phyloP scores from a whole-genome alignment of 129 eudicot genomes.

The Pittosporum tobira region DNA sequence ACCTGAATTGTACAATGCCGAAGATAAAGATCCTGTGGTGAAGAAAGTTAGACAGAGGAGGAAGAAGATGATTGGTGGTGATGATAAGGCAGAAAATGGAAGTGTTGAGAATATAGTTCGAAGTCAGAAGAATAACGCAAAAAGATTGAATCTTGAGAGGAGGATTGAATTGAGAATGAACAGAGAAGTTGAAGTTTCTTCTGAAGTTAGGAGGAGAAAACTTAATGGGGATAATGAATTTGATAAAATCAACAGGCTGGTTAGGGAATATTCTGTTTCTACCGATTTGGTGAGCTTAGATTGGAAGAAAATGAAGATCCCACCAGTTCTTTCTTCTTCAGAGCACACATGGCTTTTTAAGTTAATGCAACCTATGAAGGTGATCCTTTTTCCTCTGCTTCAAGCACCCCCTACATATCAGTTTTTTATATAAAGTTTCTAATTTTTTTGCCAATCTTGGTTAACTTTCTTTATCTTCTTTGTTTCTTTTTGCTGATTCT shows the following conservation, averaged over 20 bases:
- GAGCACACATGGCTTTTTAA: slow-evolving; percentile 78
- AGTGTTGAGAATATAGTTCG: slow-evolving; percentile 39
- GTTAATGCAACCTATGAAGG: slow-evolving; percentile 89
- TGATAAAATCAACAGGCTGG: slow-evolving; percentile 56
- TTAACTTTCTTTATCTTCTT: background rate
- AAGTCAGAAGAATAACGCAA: slow-evolving; percentile 35
- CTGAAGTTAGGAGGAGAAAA: slow-evolving; percentile 35
- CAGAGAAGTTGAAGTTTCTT: slow-evolving; percentile 33
- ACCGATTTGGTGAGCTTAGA: slow-evolving; percentile 62
- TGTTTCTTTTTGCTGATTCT: slow-evolving; percentile 3
- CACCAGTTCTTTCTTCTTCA: slow-evolving; percentile 88
- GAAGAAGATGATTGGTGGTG: slow-evolving; percentile 38
- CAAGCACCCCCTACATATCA: background rate
- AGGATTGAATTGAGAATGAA: slow-evolving; percentile 57
- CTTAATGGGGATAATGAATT: slow-evolving; percentile 31
- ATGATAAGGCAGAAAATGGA: slow-evolving; percentile 22
- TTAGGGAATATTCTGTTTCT: slow-evolving; percentile 61
- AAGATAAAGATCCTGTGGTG: slow-evolving; percentile 26
- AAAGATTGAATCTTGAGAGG: slow-evolving; percentile 69
- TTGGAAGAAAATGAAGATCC: slow-evolving; percentile 98
- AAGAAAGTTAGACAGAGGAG: slow-evolving; percentile 38
- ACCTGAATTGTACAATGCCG: slow-evolving; percentile 28
- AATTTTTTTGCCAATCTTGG: background rate
- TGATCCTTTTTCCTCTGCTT: slow-evolving; percentile 11
- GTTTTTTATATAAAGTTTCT: background rate